Evolutionary conservation across 2,329 filamentous ascomycete genomes (phyloP).

Genomic region (Fusarium nygamai): DNA sequence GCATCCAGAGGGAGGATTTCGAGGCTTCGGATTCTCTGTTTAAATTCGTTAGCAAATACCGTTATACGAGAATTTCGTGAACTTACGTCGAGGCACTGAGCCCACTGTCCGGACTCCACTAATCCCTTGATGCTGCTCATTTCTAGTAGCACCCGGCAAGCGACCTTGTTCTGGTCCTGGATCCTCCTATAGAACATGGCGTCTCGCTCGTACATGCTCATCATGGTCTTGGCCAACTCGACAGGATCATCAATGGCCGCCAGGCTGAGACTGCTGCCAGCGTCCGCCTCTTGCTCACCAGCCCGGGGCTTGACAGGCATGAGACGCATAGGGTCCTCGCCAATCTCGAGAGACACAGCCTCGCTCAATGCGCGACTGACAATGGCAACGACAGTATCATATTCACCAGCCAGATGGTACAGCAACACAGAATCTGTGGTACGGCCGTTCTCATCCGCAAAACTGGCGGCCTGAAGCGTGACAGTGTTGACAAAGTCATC

Average conservation of each 20-base stretch:
- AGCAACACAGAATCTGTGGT: constrained; percentile 93
- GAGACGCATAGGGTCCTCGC: constrained; percentile 80
- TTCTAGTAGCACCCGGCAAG: constrained; percentile 66
- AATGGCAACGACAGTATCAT: constrained; percentile 91
- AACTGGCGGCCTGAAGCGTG: constrained; percentile 88
- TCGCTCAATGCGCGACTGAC: constrained; percentile 92
- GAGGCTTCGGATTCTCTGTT: constrained; percentile 75
- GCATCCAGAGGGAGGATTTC: constrained; percentile 84
- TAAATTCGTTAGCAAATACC: constrained; percentile 26
- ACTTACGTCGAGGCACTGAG: constrained; percentile 68
- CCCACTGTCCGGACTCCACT: constrained; percentile 65
- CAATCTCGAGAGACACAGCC: constrained; percentile 85
- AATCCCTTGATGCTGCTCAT: constrained; percentile 70
- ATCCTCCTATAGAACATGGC: constrained; percentile 69
- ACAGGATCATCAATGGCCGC: constrained; percentile 69
- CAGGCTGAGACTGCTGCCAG: constrained; percentile 68
- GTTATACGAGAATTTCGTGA: not conserved
- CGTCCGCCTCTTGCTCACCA: constrained; percentile 52
- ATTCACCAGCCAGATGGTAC: constrained; percentile 94
- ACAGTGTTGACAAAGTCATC: constrained; percentile 91
- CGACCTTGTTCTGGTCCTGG: constrained; percentile 64
- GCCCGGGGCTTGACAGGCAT: constrained; percentile 81
- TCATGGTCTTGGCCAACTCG: constrained; percentile 69
- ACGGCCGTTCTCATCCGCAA: constrained; percentile 93
- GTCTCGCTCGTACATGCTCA: constrained; percentile 70